Conservation (phyloP, 495 filamentous ascomycete genomes). For the Glarea lozoyensis region DNA sequence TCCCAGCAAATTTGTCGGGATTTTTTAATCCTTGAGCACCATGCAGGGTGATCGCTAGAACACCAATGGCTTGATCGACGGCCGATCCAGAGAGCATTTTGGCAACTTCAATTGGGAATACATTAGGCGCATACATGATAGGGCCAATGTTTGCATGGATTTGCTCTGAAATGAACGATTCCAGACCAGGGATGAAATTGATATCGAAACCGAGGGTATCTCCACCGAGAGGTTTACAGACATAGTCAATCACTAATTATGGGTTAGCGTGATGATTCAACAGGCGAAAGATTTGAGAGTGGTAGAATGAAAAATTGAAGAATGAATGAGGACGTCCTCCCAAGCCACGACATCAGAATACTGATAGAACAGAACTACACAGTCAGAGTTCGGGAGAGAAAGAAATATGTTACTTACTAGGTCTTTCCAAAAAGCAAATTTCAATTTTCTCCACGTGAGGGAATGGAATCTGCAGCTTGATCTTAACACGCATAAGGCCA, state of each 20-base stretch:
- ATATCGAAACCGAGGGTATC: slow-evolving; percentile 96
- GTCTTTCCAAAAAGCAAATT: slow-evolving; percentile 70
- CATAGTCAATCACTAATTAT: slow-evolving; percentile 98
- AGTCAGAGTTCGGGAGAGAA: no score
- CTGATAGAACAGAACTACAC: no score
- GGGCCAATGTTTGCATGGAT: slow-evolving; percentile 86
- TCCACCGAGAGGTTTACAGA: slow-evolving; percentile 93
- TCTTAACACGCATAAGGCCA: slow-evolving; percentile 90
- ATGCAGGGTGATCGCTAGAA: slow-evolving; percentile 84
- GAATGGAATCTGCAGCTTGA: slow-evolving; percentile 93
- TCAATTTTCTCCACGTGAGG: slow-evolving; percentile 91
- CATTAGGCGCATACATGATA: slow-evolving; percentile 96
- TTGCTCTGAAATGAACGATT: slow-evolving; percentile 88
- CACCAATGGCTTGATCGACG: slow-evolving; percentile 92
- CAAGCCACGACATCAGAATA: no score
- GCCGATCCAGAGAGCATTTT: slow-evolving; percentile 97
- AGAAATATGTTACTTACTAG: no score
- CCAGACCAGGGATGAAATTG: slow-evolving; percentile 93
- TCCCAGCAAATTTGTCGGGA: slow-evolving; percentile 85
- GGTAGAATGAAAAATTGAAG: no score
- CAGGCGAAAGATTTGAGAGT: no score
- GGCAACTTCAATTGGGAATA: slow-evolving; percentile 96
- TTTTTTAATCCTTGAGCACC: slow-evolving; percentile 90
- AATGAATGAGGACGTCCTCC: no score
- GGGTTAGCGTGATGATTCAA: no score